Percentiles rank a stretch among this genome's conserved stretches.
phyloP scores from a whole-genome alignment of 2,329 filamentous ascomycete genomes.

The Mycosphaerella sp. region DNA sequence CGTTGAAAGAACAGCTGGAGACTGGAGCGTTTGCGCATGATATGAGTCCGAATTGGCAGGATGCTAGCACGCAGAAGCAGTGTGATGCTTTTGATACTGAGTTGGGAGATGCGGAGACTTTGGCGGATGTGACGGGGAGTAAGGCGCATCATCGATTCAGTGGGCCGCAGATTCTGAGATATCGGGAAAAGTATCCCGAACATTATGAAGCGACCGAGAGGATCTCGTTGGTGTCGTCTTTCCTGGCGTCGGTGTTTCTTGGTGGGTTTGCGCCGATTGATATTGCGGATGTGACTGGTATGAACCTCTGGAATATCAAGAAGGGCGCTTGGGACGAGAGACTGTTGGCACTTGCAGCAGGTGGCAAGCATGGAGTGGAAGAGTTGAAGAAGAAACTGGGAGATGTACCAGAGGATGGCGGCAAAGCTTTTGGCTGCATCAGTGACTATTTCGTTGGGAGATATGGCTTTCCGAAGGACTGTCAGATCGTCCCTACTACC shows the following conservation, averaged over 20 bases:
- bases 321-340: conserved; percentile 65
- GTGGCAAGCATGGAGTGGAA: conserved; percentile 51
- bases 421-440: conserved; percentile 67
- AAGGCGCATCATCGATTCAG: conserved; percentile 98
- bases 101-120: conserved; percentile 57
- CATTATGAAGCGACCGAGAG: conserved; percentile 74
- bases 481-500: conserved; percentile 77
- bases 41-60: conserved; percentile 95
- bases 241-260: conserved; percentile 83
- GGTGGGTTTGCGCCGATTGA: conserved; percentile 83
- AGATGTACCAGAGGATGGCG: conserved; percentile 71
- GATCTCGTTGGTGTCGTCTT: conserved; percentile 92
- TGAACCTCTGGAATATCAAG: conserved; percentile 92
- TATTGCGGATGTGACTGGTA: conserved; percentile 89
- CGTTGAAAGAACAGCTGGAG: conserved; percentile 64
- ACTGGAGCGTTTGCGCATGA: conserved; percentile 69
- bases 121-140: conserved; percentile 80
- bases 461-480: conserved; percentile 70
- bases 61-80: conserved; percentile 86
- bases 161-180: conserved; percentile 90
- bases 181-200: conserved; percentile 70
- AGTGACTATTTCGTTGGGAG: conserved; percentile 70
- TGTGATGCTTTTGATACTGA: conserved; percentile 78
- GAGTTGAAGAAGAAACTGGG: conserved; percentile 74
- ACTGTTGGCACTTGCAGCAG: conserved; percentile 69